Conservation (phyloP, 2,329 filamentous ascomycete species). For the Chalara sp. region DNA sequence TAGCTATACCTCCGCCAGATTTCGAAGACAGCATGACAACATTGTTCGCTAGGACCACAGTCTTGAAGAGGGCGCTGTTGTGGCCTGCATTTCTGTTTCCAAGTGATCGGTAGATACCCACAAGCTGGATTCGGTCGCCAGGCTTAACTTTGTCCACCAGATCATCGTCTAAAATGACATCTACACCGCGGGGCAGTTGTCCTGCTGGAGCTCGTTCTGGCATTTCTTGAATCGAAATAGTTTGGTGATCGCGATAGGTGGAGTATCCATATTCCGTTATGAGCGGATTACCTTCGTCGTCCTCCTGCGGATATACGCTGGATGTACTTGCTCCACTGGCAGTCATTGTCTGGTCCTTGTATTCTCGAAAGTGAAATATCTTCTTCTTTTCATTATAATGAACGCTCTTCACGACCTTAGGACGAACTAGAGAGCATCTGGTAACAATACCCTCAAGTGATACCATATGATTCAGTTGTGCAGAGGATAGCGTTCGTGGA, state of each 20-base stretch:
- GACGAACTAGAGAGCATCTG: constrained; percentile 87
- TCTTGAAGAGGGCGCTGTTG: constrained; percentile 92
- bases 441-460: constrained; percentile 97
- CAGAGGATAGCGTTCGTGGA: constrained; percentile 82
- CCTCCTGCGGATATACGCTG: constrained; percentile 89
- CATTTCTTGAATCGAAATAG: constrained; percentile 98
- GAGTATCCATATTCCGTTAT: constrained; percentile 95
- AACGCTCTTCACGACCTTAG: constrained; percentile 97
- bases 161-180: constrained; percentile 95
- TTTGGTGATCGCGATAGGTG: constrained; percentile 94
- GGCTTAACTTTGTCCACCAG: constrained; percentile 92
- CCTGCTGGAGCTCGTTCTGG: constrained; percentile 92
- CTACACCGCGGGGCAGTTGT: constrained; percentile 88
- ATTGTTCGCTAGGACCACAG: constrained; percentile 88
- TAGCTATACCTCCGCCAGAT: constrained; percentile 87
- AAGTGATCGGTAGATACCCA: constrained; percentile 91
- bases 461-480: constrained; percentile 92
- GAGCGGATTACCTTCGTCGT: constrained; percentile 86
- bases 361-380: constrained; percentile 83
- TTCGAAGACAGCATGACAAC: constrained; percentile 92
- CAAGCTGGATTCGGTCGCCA: constrained; percentile 90
- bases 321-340: constrained; percentile 77
- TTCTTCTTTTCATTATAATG: constrained; percentile 88
- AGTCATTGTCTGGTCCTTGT: constrained; percentile 96
- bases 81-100: constrained; percentile 90